Evolutionary conservation across 805 yeast species (phyloP).

Genomic region (Pichia gijzeniarum): DNA sequence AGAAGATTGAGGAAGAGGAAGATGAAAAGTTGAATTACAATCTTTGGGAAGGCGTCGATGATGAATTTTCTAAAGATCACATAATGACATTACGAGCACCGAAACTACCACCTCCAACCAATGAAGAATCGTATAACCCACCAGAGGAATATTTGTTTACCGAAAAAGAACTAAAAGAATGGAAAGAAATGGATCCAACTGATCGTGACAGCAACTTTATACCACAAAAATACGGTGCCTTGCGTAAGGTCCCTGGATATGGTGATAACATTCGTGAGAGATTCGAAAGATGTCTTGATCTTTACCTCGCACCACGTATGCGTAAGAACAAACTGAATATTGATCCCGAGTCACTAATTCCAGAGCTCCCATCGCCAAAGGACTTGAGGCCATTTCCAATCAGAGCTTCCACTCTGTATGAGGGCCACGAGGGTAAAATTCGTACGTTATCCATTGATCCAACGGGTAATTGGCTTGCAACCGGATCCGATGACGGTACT

Average conservation of each 20-base stretch:
- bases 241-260: slow-evolving; percentile 93
- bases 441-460: slow-evolving; percentile 84
- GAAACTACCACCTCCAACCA: slow-evolving; percentile 89
- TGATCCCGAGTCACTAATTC: slow-evolving; percentile 93
- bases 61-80: slow-evolving; percentile 57
- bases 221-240: slow-evolving; percentile 74
- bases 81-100: slow-evolving; percentile 94
- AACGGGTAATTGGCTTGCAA: slow-evolving; percentile 89
- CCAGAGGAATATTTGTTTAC: slow-evolving; percentile 88
- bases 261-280: slow-evolving; percentile 78
- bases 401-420: slow-evolving; percentile 72
- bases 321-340: slow-evolving; percentile 85
- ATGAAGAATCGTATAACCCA: slow-evolving; percentile 95
- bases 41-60: slow-evolving; percentile 71
- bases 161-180: slow-evolving; percentile 67
- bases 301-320: slow-evolving; percentile 93
- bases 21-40: slow-evolving; percentile 48
- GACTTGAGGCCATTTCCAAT: slow-evolving; percentile 97
- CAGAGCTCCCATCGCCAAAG: slow-evolving; percentile 94
- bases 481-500: slow-evolving; percentile 96
- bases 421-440: slow-evolving; percentile 79
- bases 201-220: slow-evolving; percentile 76
- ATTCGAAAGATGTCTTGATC: slow-evolving; percentile 89
- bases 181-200: slow-evolving; percentile 63
- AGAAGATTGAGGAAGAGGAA: slow-evolving; percentile 45